Base-by-base conservation (phyloP, 2,329 filamentous ascomycete species). In the Sarocladium kiliense region DNA sequence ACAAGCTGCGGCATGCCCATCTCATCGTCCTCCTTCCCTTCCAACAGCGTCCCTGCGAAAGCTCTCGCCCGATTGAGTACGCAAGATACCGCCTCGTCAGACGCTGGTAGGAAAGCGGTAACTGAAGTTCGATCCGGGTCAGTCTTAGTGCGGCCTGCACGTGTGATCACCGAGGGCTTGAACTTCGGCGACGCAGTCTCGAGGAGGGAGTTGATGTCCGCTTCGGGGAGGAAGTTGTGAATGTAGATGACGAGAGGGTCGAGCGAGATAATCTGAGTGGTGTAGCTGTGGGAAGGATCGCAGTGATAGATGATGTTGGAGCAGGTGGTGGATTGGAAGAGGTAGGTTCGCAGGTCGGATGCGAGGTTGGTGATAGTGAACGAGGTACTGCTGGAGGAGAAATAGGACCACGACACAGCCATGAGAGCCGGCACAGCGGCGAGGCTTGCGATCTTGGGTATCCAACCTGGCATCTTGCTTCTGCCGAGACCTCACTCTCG, bases 191-290 rank as follows among this genome's bases (percentile, higher is more conserved):
- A 11, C 3, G 27, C 47, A 18, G 27, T 34, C 4, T 21, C 30
- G 27, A 51, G 47, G n/a, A 51, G 47, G n/a, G 47, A 51, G n/a
- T 9, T 11, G 26, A 51, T 51, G 18, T 51, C 47, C 6, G 26
- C 3, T 9, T 19, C 27, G 9, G 47, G 30, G n/a, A 51, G 47
- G 47, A 51, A 51, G 47, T 34, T 34, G 47, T 51, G 47, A 27
- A 51, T 51, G 47, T 51, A 51, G 12, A 51, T 51, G 26, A 51
- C 47, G 47, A 51, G 47, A 14, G 47, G 47, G n/a, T 21, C n/a
- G 3, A 36, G 27, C 3, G 47, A 51, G 30, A 51, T 21, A 23
- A 51, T 34, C 19, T 51, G 47, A 3, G 47, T 36, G 3, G 47
- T 51, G 27, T 51, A 51, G 47, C 27, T 34, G 47, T 51, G 47